These are phyloP conservation scores for Podospora sp. DNA, from an alignment of 495 filamentous ascomycete genomes.

Conservation along the genomic window DNA sequence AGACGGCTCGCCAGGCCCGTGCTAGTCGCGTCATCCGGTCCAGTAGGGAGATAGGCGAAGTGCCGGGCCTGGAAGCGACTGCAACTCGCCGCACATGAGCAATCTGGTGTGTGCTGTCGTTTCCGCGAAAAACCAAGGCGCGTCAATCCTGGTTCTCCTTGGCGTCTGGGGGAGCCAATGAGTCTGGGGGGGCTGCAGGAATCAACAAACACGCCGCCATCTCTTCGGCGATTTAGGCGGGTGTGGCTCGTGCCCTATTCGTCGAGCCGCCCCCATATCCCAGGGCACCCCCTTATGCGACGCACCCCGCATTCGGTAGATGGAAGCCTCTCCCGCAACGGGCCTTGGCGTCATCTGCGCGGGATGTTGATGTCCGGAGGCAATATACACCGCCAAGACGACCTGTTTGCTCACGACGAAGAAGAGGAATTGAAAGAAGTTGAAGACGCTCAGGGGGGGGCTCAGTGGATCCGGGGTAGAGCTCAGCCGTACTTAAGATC, in stretches of 20 bases:
- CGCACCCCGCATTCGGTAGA: conserved; percentile 27
- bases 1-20: neutral
- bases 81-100: neutral
- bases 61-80: neutral
- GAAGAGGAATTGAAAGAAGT: no score
- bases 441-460: no score
- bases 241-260: conserved; percentile 4
- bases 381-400: conserved; percentile 20
- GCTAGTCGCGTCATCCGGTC: neutral
- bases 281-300: neutral
- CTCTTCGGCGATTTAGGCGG: conserved; percentile 6
- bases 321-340: conserved; percentile 21
- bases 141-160: neutral
- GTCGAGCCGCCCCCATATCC: conserved; percentile 1
- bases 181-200: neutral
- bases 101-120: neutral
- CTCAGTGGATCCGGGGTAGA: neutral
- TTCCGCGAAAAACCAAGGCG: neutral
- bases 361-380: conserved; percentile 18
- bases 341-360: conserved; percentile 13
- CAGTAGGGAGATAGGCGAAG: neutral
- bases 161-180: neutral
- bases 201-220: neutral
- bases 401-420: neutral
- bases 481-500: neutral